These are phyloP conservation scores for Pistacia integerrima DNA, from an alignment of 345 rosid species.

Conservation along the genomic window DNA sequence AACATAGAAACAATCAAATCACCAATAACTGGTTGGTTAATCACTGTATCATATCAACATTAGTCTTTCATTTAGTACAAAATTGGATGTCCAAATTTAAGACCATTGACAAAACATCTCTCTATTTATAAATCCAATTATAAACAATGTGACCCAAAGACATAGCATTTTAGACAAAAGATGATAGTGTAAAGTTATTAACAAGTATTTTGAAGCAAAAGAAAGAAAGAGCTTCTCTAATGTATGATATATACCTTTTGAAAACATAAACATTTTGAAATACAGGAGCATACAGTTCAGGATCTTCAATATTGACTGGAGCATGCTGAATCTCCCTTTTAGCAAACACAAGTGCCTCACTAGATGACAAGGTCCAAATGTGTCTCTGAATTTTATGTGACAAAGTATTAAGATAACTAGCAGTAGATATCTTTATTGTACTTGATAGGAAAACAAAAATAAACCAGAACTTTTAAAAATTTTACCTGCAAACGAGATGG, in stretches of 20 bases:
- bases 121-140: background rate
- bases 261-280: conserved; percentile 72
- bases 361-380: conserved; percentile 58
- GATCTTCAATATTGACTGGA: conserved; percentile 42
- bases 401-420: conserved; percentile 9
- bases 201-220: background rate
- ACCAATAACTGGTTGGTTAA: too few species aligned
- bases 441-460: background rate
- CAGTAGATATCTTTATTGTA: background rate
- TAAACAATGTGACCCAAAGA: background rate
- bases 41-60: background rate
- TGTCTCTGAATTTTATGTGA: conserved; percentile 44
- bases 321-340: conserved; percentile 62
- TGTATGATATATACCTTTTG: conserved; percentile 47
- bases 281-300: conserved; percentile 55
- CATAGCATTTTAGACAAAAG: background rate
- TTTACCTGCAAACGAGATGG: conserved; percentile 55
- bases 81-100: background rate
- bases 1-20: too few species aligned
- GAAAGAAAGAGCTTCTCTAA: background rate
- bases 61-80: background rate
- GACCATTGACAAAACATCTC: background rate
- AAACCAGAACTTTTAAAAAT: background rate
- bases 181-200: background rate
- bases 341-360: conserved; percentile 68